Percentiles rank a stretch among this genome's conserved stretches.
phyloP scores from a whole-genome alignment of 805 yeast genomes.

The Yarrowia keelungensis region DNA sequence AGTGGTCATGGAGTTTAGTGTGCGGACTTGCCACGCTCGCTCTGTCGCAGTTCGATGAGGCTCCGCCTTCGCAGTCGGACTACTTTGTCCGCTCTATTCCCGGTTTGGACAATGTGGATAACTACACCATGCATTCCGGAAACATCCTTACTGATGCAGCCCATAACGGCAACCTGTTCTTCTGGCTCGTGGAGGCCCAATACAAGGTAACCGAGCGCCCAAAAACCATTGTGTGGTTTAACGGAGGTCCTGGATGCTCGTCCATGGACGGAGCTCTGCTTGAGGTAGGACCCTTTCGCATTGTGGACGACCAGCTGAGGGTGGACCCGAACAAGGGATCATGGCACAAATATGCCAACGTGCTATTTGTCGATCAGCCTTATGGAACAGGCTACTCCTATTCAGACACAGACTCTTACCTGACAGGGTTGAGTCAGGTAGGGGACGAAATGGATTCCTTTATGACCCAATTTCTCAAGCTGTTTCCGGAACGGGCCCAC shows the following conservation, averaged over 20 bases:
- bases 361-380: conserved; percentile 93
- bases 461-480: conserved; percentile 65
- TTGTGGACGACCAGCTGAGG: conserved; percentile 52
- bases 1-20: conserved; percentile 5
- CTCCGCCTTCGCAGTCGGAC: conserved; percentile 27
- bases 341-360: conserved; percentile 81
- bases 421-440: conserved; percentile 54
- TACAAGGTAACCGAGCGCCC: conserved; percentile 53
- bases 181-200: conserved; percentile 68
- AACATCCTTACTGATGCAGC: conserved; percentile 60
- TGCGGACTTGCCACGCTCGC: conserved; percentile 15
- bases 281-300: conserved; percentile 89
- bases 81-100: conserved; percentile 19
- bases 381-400: conserved; percentile 90
- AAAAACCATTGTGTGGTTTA: conserved; percentile 74
- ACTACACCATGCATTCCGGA: conserved; percentile 56
- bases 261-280: conserved; percentile 96
- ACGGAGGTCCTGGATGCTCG: conserved; percentile 99
- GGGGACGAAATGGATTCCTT: conserved; percentile 69
- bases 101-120: conserved; percentile 28
- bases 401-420: conserved; percentile 56
- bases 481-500: conserved; percentile 73
- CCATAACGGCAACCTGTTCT: conserved; percentile 68
- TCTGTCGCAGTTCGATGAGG: conserved; percentile 12
- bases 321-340: conserved; percentile 71